Evolutionary conservation across 768 basidiomycete genomes (phyloP), one percentile per base, ranked within the genome.

Genomic region (Sporobolomyces roseus): DNA sequence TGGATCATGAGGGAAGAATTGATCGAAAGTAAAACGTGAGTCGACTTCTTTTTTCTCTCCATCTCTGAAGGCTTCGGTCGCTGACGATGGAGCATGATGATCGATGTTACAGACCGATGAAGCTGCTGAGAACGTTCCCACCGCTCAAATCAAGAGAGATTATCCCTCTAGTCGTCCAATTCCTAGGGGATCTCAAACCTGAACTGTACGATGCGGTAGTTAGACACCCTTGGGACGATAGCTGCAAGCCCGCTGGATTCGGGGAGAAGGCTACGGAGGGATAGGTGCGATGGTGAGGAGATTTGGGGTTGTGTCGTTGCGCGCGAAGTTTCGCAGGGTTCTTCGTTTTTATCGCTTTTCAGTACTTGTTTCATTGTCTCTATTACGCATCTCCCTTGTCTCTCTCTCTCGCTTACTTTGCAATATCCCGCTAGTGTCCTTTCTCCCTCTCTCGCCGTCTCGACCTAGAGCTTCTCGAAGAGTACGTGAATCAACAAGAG

Each of bases 91-190:
- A n/a, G n/a, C n/a, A n/a, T n/a, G n/a, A n/a, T n/a, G n/a, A 41
- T 27, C 12, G 8, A 27, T n/a, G 30, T 21, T 54, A 13, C 72
- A 96, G 93, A 67, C 96, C 96, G 2, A 97, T 97, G 92, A 87
- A 89, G 64, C 83, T 96, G 10, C 83, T 99, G 5, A 87, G 94
- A 27, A 94, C 88, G 0, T 94, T 98, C 78, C 96, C 96, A 7
- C 89, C 91, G 0, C 83, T 99, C 1, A 87, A 94, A 72, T 90
- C 93, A 1, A 78, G 87, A 21, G 86, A 88, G 38, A 88, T 97
- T 54, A 88, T 97, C 61, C 91, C 90, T 2, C 91, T 97, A 74
- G 91, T 93, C 1, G 91, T 97, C 21, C 92, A 91, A 0, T 86
- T 97, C 46, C 91, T 98, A 30, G 86, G 92, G 63, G 93, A 97